phyloP scores from a whole-genome alignment of 305 asterid genomes.

The Fraxinus dipetala region DNA sequence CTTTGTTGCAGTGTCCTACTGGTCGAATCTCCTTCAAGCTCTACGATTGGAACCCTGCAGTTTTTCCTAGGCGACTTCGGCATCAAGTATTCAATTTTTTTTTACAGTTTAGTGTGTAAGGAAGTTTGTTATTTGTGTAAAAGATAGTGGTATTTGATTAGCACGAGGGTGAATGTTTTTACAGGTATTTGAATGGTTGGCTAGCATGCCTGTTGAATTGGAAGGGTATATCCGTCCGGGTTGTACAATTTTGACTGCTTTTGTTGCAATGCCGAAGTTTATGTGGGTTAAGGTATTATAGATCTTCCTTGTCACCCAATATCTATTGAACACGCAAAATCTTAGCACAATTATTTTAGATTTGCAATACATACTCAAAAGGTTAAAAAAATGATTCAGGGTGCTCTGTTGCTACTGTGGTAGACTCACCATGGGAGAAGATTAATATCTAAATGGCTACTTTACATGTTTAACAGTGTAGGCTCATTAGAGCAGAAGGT shows the following conservation, averaged over 20 bases:
- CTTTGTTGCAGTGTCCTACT: conserved; percentile 65
- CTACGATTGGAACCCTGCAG: conserved; percentile 95
- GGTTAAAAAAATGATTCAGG: not conserved
- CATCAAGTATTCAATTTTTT: conserved; percentile 77
- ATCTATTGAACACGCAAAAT: conserved; percentile 74
- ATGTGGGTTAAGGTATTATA: conserved; percentile 68
- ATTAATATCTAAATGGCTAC: not conserved
- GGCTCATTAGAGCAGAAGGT: not conserved
- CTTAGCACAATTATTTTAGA: no score
- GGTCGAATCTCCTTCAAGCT: conserved; percentile 96
- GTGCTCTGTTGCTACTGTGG: not conserved
- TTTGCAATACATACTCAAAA: no score
- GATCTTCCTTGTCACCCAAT: not conserved
- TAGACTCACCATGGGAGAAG: not conserved
- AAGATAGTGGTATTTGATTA: conserved; percentile 30
- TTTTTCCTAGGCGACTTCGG: conserved; percentile 86
- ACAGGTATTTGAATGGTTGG: conserved; percentile 89
- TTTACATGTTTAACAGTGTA: not conserved
- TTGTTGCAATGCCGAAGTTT: conserved; percentile 71
- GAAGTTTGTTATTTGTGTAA: conserved; percentile 23
- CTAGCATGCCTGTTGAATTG: conserved; percentile 91
- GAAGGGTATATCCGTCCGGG: conserved; percentile 96
- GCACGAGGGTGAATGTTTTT: conserved; percentile 25
- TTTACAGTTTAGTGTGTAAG: conserved; percentile 64
- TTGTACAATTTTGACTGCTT: conserved; percentile 82